A percentile compares a stretch with the other conserved stretches of the same genome.
These are phyloP conservation scores for Termitomyces sp. DNA, from an alignment of 1,284 basidiomycete species.

Conservation along the genomic window DNA sequence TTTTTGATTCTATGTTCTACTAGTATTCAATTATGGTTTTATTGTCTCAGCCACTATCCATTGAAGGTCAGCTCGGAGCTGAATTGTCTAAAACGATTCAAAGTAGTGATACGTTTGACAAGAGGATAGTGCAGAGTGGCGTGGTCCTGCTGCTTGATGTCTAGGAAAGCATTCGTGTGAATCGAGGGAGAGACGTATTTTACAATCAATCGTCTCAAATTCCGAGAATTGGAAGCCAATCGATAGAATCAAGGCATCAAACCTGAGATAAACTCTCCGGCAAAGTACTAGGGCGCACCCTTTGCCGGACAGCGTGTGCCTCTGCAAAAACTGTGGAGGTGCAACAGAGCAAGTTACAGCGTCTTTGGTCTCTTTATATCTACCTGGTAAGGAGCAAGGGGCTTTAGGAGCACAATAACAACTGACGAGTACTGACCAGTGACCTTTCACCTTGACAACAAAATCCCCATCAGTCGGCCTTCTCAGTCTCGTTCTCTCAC, in stretches of 20 bases:
- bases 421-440: too few species aligned
- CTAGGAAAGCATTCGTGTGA: too few species aligned
- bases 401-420: too few species aligned
- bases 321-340: not conserved
- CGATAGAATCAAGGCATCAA: not conserved
- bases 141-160: too few species aligned
- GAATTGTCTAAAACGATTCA: not conserved
- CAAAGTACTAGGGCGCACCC: too few species aligned
- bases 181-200: too few species aligned
- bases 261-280: not conserved
- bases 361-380: not conserved
- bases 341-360: not conserved
- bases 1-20: not conserved
- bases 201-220: not conserved
- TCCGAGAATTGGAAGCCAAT: not conserved
- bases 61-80: not conserved
- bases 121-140: too few species aligned
- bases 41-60: not conserved
- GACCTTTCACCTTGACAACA: too few species aligned
- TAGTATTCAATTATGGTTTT: not conserved
- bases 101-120: too few species aligned
- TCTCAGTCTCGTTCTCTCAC: too few species aligned
- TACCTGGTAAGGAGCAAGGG: not conserved
- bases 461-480: too few species aligned
- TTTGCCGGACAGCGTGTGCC: not conserved